Percentiles rank a stretch among this genome's conserved stretches.
phyloP scores from a whole-genome alignment of 2,329 filamentous ascomycete genomes.

The Fusarium nanum region DNA sequence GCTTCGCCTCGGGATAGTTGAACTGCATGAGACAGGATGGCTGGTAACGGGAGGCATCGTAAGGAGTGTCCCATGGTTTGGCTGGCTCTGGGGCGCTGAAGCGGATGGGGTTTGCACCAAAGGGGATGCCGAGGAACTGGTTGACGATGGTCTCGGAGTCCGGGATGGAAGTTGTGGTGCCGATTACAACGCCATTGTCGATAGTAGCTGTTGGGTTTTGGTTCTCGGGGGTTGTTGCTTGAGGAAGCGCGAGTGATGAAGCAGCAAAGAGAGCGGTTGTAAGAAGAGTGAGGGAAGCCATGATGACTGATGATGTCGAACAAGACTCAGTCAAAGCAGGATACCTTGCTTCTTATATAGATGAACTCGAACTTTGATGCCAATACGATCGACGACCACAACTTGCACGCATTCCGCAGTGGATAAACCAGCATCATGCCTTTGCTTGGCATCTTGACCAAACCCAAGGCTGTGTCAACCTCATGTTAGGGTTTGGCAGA shows the following conservation, averaged over 20 bases:
- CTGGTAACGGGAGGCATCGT: conserved; percentile 43
- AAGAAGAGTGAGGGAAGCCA: conserved; percentile 15
- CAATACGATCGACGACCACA: not conserved
- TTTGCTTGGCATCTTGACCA: not conserved
- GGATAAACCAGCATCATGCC: not conserved
- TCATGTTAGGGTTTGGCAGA: not conserved
- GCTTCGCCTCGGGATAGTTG: conserved; percentile 30
- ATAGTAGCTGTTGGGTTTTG: conserved; percentile 35
- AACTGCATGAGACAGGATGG: conserved; percentile 47
- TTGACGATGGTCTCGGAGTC: conserved; percentile 36
- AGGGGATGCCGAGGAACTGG: conserved; percentile 50
- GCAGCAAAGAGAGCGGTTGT: not conserved
- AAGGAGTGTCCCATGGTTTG: conserved; percentile 29
- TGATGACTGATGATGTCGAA: not conserved
- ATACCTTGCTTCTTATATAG: not conserved
- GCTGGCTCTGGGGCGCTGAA: conserved; percentile 41
- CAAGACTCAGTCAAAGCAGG: fast-evolving
- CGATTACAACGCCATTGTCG: conserved; percentile 32
- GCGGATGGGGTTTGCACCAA: conserved; percentile 44
- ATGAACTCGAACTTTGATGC: fast-evolving
- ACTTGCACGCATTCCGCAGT: not conserved
- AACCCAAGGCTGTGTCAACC: not conserved
- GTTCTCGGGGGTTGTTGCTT: not conserved
- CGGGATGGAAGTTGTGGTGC: conserved; percentile 31
- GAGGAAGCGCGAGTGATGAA: not conserved